phyloP scores from a whole-genome alignment of 306 rosid species.

The Ziziphus jujuba region DNA sequence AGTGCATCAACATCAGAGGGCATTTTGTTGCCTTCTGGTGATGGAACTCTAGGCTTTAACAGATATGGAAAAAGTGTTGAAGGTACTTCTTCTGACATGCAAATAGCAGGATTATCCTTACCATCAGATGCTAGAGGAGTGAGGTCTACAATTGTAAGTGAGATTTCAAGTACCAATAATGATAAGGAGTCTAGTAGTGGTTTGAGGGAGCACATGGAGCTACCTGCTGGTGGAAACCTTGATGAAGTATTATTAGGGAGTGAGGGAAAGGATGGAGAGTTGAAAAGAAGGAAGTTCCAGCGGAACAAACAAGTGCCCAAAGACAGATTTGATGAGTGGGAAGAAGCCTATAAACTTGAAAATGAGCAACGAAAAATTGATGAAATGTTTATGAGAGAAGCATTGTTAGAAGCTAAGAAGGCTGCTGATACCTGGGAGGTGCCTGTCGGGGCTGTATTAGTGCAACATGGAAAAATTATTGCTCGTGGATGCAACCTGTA shows the following conservation, averaged over 20 bases:
- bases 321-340: conserved; percentile 96
- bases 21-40: conserved; percentile 50
- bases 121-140: conserved; percentile 31
- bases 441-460: conserved; percentile 96
- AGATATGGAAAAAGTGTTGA: conserved; percentile 41
- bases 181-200: conserved; percentile 33
- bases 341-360: conserved; percentile 72
- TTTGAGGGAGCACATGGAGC: conserved; percentile 44
- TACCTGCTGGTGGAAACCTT: conserved; percentile 30
- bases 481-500: conserved; percentile 94
- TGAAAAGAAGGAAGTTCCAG: conserved; percentile 75
- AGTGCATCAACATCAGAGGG: conserved; percentile 49
- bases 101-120: conserved; percentile 35
- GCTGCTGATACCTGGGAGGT: conserved; percentile 99
- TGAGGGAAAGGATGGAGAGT: conserved; percentile 53
- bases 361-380: conserved; percentile 67
- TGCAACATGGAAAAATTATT: conserved; percentile 82
- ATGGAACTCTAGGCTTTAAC: conserved; percentile 40
- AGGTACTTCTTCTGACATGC: conserved; percentile 42
- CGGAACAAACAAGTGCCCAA: conserved; percentile 64
- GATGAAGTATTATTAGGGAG: conserved; percentile 48
- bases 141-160: conserved; percentile 15
- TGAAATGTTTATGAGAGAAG: conserved; percentile 94
- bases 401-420: conserved; percentile 87
- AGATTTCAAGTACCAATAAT: conserved; percentile 25